Conservation (phyloP, 2,329 filamentous ascomycete genomes). For the Arthrinium phaeospermum region DNA sequence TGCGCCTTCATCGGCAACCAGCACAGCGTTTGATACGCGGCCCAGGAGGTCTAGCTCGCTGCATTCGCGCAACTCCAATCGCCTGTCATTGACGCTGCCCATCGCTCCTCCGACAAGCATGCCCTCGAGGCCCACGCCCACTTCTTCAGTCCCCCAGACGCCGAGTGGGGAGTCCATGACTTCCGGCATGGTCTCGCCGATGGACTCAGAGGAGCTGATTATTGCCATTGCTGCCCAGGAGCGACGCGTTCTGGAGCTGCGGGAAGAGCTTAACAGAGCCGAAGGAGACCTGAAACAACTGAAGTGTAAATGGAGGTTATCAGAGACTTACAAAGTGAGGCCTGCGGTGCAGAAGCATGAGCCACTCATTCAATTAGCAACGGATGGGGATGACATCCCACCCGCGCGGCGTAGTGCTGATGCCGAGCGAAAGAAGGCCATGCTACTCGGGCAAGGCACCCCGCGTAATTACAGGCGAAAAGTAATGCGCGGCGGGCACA, state of each 20-base stretch:
- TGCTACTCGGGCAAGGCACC: conserved; percentile 58
- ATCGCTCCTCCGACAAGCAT: conserved; percentile 60
- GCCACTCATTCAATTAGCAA: conserved; percentile 45
- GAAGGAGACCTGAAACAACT: conserved; percentile 77
- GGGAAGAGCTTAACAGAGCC: conserved; percentile 85
- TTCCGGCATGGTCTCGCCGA: conserved; percentile 49
- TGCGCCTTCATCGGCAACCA: conserved; percentile 43
- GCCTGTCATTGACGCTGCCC: conserved; percentile 67
- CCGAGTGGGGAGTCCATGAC: conserved; percentile 49
- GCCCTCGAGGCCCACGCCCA: conserved; percentile 57
- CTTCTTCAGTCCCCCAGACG: conserved; percentile 55
- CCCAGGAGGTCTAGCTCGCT: conserved; percentile 59
- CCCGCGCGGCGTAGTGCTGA: conserved; percentile 57
- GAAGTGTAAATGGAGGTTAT: conserved; percentile 82
- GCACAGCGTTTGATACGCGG: conserved; percentile 49
- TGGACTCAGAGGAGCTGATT: conserved; percentile 73
- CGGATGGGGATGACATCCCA: conserved; percentile 30
- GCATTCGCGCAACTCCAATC: conserved; percentile 59
- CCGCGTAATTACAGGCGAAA: conserved; percentile 57
- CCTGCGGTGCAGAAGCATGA: conserved; percentile 68
- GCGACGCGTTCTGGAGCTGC: conserved; percentile 85
- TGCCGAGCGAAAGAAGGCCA: conserved; percentile 74
- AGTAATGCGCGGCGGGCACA: conserved; percentile 71
- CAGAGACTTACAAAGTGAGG: conserved; percentile 79
- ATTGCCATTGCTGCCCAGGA: conserved; percentile 93